These are phyloP conservation scores for Phytophthora pistaciae DNA, from an alignment of 352 stramenopile genomes.

Conservation along the genomic window DNA sequence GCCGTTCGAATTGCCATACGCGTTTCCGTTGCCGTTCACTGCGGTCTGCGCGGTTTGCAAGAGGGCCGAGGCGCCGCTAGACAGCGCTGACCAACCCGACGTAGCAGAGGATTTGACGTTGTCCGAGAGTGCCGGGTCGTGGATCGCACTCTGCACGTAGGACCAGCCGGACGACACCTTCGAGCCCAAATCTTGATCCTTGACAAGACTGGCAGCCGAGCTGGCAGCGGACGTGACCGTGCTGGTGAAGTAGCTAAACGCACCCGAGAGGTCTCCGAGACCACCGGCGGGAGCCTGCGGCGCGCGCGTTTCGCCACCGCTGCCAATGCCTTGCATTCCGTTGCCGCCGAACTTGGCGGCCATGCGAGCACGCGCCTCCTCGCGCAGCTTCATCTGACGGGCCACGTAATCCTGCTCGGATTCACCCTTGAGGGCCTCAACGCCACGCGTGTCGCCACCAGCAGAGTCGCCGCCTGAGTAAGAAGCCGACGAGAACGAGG, in stretches of 20 bases:
- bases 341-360: constrained; percentile 79
- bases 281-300: constrained; percentile 41
- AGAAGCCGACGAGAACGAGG: constrained; percentile 41
- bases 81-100: constrained; percentile 79
- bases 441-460: constrained; percentile 63
- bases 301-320: constrained; percentile 65
- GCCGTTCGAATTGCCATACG: constrained; percentile 20
- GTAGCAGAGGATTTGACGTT: constrained; percentile 87
- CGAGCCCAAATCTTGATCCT: constrained; percentile 77
- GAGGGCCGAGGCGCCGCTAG: constrained; percentile 67
- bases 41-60: constrained; percentile 73
- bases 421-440: constrained; percentile 87
- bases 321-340: constrained; percentile 86
- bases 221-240: constrained; percentile 75
- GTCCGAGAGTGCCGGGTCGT: constrained; percentile 70
- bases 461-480: constrained; percentile 34
- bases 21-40: constrained; percentile 46
- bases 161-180: constrained; percentile 87
- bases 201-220: constrained; percentile 74
- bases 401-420: constrained; percentile 82
- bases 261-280: constrained; percentile 67
- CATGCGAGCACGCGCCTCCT: constrained; percentile 85
- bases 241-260: constrained; percentile 79
- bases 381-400: constrained; percentile 72
- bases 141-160: constrained; percentile 77